Evolutionary conservation across 805 yeast genomes (phyloP).

Genomic region (Kodamaea restingae): DNA sequence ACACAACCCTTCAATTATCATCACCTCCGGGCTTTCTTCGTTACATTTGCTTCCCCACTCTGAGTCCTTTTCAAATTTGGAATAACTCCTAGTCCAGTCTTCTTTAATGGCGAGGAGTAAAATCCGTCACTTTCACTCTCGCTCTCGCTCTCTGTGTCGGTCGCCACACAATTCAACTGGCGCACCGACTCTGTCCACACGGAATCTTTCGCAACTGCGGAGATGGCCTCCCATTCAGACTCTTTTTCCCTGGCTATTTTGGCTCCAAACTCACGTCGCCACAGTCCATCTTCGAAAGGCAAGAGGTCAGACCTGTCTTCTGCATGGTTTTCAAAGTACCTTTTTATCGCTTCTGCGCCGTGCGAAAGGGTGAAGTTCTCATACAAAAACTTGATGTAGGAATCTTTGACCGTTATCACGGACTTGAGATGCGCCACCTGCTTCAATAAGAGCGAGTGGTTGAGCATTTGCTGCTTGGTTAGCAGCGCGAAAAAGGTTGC

Average conservation of each 20-base stretch:
- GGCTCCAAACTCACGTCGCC: conserved; percentile 5
- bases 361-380: conserved; percentile 34
- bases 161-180: not conserved
- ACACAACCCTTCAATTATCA: too few species aligned
- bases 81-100: not conserved
- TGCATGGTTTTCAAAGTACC: conserved; percentile 21
- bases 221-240: not conserved
- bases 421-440: conserved; percentile 19
- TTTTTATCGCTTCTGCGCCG: conserved; percentile 31
- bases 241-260: not conserved
- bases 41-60: not conserved
- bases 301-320: conserved; percentile 5
- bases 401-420: conserved; percentile 25
- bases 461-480: conserved; percentile 19
- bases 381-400: conserved; percentile 27
- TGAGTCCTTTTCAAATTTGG: too few species aligned
- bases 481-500: conserved; percentile 18
- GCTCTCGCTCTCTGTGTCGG: conserved; percentile 1
- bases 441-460: conserved; percentile 17
- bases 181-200: conserved; percentile 2
- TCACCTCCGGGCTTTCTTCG: too few species aligned
- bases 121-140: conserved; percentile 4
- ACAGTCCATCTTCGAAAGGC: conserved; percentile 6
- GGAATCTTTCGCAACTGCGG: not conserved
- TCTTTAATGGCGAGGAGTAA: conserved; percentile 5